A percentile compares a stretch with the other conserved stretches of the same genome.
Conservation (phyloP, 2,329 filamentous ascomycete species). For the Microsporum audouinii region DNA sequence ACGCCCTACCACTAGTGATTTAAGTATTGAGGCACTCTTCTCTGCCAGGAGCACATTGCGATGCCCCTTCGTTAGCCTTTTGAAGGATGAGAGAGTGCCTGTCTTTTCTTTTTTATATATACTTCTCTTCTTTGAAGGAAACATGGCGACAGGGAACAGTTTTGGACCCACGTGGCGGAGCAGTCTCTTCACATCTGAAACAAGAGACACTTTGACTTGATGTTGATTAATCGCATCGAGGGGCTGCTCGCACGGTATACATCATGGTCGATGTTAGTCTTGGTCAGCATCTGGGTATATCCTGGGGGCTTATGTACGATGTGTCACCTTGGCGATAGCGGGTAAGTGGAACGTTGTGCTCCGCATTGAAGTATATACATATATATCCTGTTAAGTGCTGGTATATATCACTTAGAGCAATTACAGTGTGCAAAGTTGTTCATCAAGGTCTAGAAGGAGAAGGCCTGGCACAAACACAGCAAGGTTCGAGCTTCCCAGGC, state of each 20-base stretch:
- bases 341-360: background rate
- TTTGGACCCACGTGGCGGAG: background rate
- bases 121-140: background rate
- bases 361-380: too few species aligned
- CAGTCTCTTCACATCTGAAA: background rate
- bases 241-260: background rate
- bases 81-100: background rate
- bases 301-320: background rate
- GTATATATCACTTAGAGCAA: too few species aligned
- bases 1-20: background rate
- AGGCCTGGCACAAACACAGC: background rate
- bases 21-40: background rate
- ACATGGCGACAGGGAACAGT: constrained; percentile 1
- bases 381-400: too few species aligned
- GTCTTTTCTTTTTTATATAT: background rate
- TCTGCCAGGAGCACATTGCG: background rate
- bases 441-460: background rate
- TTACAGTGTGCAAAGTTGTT: too few species aligned
- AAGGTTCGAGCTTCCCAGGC: background rate
- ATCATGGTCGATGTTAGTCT: background rate
- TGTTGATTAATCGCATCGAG: background rate
- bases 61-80: background rate
- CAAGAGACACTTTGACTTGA: background rate
- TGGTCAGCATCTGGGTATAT: background rate
- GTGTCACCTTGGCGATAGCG: background rate